Conservation (phyloP, 768 basidiomycete species). For the Leccinellum albellum region DNA sequence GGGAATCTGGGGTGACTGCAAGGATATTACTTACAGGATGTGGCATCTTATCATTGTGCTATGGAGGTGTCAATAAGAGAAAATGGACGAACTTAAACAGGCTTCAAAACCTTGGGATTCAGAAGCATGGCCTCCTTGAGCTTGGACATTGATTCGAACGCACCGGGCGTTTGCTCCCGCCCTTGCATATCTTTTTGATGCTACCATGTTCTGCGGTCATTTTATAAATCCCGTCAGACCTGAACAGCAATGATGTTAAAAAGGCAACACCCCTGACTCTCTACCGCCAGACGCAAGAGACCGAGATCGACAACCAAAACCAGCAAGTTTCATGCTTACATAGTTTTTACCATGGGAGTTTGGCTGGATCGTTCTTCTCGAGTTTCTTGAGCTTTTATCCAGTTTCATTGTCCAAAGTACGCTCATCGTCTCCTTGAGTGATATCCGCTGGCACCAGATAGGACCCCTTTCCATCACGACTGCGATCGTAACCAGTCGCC, state of each 20-base stretch:
- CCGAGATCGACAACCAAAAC: constrained; percentile 64
- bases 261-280: constrained; percentile 78
- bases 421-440: constrained; percentile 43
- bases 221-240: constrained; percentile 70
- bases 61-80: background rate
- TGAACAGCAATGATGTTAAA: constrained; percentile 81
- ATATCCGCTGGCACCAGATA: constrained; percentile 61
- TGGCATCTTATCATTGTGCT: constrained; percentile 46
- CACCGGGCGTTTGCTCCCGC: constrained; percentile 91
- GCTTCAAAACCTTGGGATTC: constrained; percentile 84
- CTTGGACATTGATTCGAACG: constrained; percentile 85
- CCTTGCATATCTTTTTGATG: constrained; percentile 67
- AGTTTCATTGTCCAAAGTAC: constrained; percentile 31
- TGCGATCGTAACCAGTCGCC: constrained; percentile 96
- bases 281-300: constrained; percentile 55
- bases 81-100: constrained; percentile 60
- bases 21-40: constrained; percentile 81
- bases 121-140: constrained; percentile 81
- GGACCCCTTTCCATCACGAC: constrained; percentile 90
- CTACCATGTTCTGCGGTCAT: constrained; percentile 49
- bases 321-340: constrained; percentile 80
- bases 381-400: constrained; percentile 13
- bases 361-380: constrained; percentile 20
- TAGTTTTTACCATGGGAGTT: constrained; percentile 71
- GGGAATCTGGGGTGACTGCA: constrained; percentile 85